A percentile compares a stretch with the other conserved stretches of the same genome.
Conservation (phyloP, 2,329 filamentous ascomycete genomes). For the Colletotrichum higginsianum region DNA sequence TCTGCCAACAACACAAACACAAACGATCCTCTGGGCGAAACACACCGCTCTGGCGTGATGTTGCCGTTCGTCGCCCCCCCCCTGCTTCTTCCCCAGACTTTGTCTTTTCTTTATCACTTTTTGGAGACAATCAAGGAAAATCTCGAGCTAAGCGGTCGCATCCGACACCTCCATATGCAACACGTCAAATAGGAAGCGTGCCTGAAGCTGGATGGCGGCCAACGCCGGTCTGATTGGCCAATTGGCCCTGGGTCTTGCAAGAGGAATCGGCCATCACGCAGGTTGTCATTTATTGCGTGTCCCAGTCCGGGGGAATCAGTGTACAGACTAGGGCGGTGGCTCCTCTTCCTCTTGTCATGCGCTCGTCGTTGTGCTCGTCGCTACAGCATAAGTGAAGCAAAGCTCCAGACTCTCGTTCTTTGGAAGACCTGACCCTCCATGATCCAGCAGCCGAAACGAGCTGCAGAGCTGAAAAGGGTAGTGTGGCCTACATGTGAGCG, state of each 20-base stretch:
- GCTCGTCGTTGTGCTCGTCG: not conserved
- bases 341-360: not conserved
- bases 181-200: constrained; percentile 31
- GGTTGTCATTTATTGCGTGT: not conserved
- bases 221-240: constrained; percentile 21
- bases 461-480: constrained; percentile 25
- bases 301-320: not conserved
- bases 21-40: not conserved
- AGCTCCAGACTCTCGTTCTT: not conserved
- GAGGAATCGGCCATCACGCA: not conserved
- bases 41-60: not conserved
- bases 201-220: constrained; percentile 10
- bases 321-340: too few relatives aligned
- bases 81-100: not conserved
- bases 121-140: constrained; percentile 6
- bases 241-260: constrained; percentile 7
- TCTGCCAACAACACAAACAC: not conserved
- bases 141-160: constrained; percentile 7
- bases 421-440: too few relatives aligned
- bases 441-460: not conserved
- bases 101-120: not conserved
- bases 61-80: not conserved
- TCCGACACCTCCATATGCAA: constrained; percentile 18
- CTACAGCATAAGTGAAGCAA: not conserved
- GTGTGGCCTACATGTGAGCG: not conserved